Base-by-base conservation (phyloP, 139 green algal genomes). In the Asterochloris erici region DNA sequence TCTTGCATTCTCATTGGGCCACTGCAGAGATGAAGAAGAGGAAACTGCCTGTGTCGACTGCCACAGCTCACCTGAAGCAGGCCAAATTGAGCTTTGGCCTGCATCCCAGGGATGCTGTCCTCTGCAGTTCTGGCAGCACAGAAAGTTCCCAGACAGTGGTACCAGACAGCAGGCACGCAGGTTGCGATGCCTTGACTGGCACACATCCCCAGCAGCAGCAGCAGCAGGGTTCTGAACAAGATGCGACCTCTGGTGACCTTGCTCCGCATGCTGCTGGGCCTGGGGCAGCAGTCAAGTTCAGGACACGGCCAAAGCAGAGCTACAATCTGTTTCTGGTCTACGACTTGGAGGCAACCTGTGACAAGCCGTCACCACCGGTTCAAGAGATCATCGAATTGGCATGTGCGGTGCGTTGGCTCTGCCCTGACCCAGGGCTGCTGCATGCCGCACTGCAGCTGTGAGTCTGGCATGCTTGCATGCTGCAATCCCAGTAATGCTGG, bases 311-410 rank as follows among this genome's bases (percentile, higher is more conserved):
- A 71, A 66, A 73, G 15, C 87, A 90, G 78, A 78, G 82, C 66
- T 90, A 82, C 70, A 62, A 86, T 16, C 84, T 73, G 10, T 83
- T 87, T 73, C n/a, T 90, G 10, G 85, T 89, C 0, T 85, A 87
- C 63, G 90, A 93, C 70, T 79, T 93, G 12, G 90, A 93, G 78
- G 85, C 90, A 19, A 93, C 90, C 1, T 93, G 87, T 79, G 87
- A 93, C 63, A 77, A 79, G 28, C 79, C 73, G 54, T 77, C 74
- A 47, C 16, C 60, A n/a, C 28, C 80, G n/a, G 77, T 76, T 60
- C 78, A 95, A 63, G 92, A 95, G 75, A 92, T 95, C 74, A 95
- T 95, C 23, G 91, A 95, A 84, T 76, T 95, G 11, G 84, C 87
- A 11, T 88, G 85, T 38, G 85, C 91, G 14, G 74, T 94, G 10